Base-by-base conservation (phyloP, 345 rosid species). In the Salix dunnii region DNA sequence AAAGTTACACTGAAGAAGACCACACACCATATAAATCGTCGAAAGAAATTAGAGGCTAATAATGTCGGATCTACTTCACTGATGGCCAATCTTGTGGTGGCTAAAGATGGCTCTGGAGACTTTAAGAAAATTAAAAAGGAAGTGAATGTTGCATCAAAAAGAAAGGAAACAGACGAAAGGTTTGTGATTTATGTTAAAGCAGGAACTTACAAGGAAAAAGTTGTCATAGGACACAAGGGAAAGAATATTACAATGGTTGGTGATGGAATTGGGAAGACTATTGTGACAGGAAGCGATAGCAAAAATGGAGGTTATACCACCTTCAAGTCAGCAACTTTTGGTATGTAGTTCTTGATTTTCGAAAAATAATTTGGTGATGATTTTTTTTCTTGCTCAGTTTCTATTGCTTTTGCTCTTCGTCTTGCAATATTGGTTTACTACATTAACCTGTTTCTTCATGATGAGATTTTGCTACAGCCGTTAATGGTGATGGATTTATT, bases 191-290 rank as follows among this genome's bases (percentile, higher is more conserved):
- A 71, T 69, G 74, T 83, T 6, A 72, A 58, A 9, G 77, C 65
- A 7, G 86, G 86, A 27, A 30, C 55, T 21, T 83, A 80, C 40
- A 25, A 46, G 0, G 86, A 83, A 69, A 70, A 80, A 30, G 74
- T 83, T 33, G 73, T 71, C 35, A 80, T 77, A 2, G 64, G n/a
- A 1, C 72, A n/a, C 35, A 46, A 55, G 9, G 61, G 74, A 81
- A 70, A 53, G 40, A 77, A 74, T 46, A 48, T 80, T 20, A 80
- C 80, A 83, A 74, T 83, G 36, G 36, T 80, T 25, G 86, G 86
- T 3, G 83, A 83, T 30, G 84, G 86, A n/a, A 80, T 80, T 33
- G 74, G 75, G 11, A 70, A 63, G 81, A 83, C 86, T 8, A 40
- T 77, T 0, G 60, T 80, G 16, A 67, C 74, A 3, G 84, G 79